Evolutionary conservation across 139 green algal genomes (phyloP), one percentile per base, ranked within the genome.

Genomic region (Edaphochlamys debaryana): DNA sequence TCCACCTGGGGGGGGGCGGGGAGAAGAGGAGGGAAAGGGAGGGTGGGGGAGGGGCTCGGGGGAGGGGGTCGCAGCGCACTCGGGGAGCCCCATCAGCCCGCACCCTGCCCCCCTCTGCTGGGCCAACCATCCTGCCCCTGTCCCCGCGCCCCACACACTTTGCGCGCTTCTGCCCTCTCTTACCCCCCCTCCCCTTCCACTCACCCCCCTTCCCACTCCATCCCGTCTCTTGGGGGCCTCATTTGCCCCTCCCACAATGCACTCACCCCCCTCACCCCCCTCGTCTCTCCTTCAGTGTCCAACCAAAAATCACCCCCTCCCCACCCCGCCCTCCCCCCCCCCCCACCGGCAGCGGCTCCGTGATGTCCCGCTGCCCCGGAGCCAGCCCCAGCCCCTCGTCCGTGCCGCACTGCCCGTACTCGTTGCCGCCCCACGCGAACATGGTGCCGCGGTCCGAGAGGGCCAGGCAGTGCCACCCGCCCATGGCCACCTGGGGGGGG

Each of bases 391-490:
- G 45, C 13, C 66, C 66, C 66, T 20, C 56, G 78, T 90, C 84
- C 69, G 77, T 67, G 41, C 86, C 90, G 71, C 87, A 96, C 90
- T 99, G 96, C 48, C 89, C 85, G 80, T 99, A 99, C 88, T 99
- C 96, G 83, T 99, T 98, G 62, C 96, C 96, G 17, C 95, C 94
- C 92, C 94, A 96, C 4, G 87, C 87, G 79, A 76, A 92, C 75
- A 92, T 67, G 41, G 85, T 80, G 34, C 91, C 88, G 32, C 84
- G 42, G 42, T 91, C 83, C 30, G 88, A 85, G 63, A 98, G 63
- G 13, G 93, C 94, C 52, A 98, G 90, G 85, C 91, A 94, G 90
- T 99, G 96, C 96, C 96, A 99, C 42, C 96, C 96, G 17, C 95
- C 96, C n/a, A 97, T 88, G 27, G 95, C 92, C 29, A 93, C 95